These are phyloP conservation scores for Botrytis cinerea DNA, from an alignment of 2,329 filamentous ascomycete species.

Conservation along the genomic window DNA sequence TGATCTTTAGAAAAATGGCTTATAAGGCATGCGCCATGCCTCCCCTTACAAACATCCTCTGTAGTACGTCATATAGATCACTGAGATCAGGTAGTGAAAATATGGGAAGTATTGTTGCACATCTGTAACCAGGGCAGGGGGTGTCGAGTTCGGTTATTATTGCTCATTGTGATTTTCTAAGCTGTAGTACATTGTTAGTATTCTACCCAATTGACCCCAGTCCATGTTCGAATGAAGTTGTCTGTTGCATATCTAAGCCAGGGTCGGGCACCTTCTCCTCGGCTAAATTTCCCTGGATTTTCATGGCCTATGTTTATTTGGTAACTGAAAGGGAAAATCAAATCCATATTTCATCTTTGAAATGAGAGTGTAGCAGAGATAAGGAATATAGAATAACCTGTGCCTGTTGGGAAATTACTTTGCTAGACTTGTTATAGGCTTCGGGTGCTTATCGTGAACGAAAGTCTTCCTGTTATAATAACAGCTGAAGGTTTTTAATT, in stretches of 20 bases:
- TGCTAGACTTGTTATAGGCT: neutral
- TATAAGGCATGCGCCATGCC: neutral
- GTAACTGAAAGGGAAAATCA: neutral
- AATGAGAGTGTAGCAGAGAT: neutral
- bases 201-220: neutral
- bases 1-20: neutral
- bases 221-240: neutral
- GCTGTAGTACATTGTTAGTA: neutral
- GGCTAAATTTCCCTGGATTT: neutral
- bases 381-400: neutral
- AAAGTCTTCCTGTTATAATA: neutral
- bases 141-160: neutral
- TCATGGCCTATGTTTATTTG: neutral
- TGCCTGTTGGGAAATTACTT: neutral
- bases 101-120: neutral
- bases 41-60: neutral
- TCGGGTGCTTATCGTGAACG: neutral
- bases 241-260: neutral
- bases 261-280: neutral
- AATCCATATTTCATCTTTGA: neutral
- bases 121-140: neutral
- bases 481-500: neutral
- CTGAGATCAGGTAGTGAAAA: slow-evolving; percentile 42
- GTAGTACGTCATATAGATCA: neutral
- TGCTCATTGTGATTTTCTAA: neutral